phyloP scores from a whole-genome alignment of 371 early-diverging fungal genomes.

The Mortierella sp. region DNA sequence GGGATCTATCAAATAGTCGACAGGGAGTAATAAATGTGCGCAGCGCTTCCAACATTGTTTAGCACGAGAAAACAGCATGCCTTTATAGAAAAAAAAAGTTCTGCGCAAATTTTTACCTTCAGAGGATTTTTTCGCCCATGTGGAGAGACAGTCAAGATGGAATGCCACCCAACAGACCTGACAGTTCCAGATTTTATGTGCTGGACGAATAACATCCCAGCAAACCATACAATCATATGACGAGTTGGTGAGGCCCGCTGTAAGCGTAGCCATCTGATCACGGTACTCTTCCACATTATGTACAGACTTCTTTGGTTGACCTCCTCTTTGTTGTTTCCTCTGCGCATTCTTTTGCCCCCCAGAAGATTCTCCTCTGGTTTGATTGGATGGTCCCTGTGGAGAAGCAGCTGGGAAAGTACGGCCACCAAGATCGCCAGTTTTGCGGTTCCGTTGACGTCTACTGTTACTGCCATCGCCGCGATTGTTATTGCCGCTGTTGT shows the following conservation, averaged over 20 bases:
- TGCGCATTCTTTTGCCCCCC: slow-evolving; percentile 10
- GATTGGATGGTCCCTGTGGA: neutral
- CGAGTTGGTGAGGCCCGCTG: slow-evolving; percentile 70
- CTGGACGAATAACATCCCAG: slow-evolving; percentile 83
- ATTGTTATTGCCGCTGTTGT: neutral
- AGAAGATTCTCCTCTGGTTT: slow-evolving; percentile 20
- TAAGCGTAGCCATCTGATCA: slow-evolving; percentile 72
- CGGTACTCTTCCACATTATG: slow-evolving; percentile 52
- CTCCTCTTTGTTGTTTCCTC: slow-evolving; percentile 8
- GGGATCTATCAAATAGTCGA: slow-evolving; percentile 24
- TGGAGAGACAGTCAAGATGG: slow-evolving; percentile 83
- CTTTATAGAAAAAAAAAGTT: too few relatives aligned
- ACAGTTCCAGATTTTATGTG: slow-evolving; percentile 87
- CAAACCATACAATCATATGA: slow-evolving; percentile 96
- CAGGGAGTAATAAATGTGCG: too few relatives aligned
- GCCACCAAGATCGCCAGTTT: slow-evolving; percentile 37
- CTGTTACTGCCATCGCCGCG: slow-evolving; percentile 14
- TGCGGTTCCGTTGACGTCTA: slow-evolving; percentile 36
- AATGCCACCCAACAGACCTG: slow-evolving; percentile 92
- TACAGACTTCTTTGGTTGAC: slow-evolving; percentile 24
- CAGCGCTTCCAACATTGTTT: too few relatives aligned
- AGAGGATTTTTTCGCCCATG: slow-evolving; percentile 79
- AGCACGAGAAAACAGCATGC: too few relatives aligned
- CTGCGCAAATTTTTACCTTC: slow-evolving; percentile 65
- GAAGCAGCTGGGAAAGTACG: slow-evolving; percentile 27